Evolutionary conservation across 2,329 filamentous ascomycete species (phyloP), one percentile per base, ranked within the genome.

Genomic region (Penicillium sp.): DNA sequence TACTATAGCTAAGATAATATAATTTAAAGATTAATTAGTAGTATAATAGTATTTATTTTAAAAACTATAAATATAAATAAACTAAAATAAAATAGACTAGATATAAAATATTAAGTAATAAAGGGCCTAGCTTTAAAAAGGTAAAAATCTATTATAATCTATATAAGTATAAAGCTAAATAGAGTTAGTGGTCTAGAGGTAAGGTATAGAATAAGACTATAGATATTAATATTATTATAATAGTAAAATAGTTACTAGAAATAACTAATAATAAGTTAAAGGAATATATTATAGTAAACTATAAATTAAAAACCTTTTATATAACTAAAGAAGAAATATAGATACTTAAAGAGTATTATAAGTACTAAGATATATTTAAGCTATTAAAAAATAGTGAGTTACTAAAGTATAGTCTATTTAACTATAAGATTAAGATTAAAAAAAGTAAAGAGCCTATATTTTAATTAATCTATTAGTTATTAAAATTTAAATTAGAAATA

Each of bases 21-120:
- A 41, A 21, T 34, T 31, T 31, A 35, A 33, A 17, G 14, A 35
- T 46, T 21, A 18, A 41, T 7, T 35, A 35, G 14, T 18, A 19
- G 15, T 21, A 3, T 18, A 20, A 20, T 15, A 27, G 7, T 27
- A 34, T 33, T 17, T 29, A 25, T 14, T 32, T 36, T 37, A 41
- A 33, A 23, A 25, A 41, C n/a, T 45, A 31, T 29, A 33, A 26
- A 21, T 46, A 35, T 33, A 18, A 30, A 23, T 34, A 41, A 7
- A 37, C 15, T 38, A 30, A 19, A 33, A 26, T 14, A 5, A 36
- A 25, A 19, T 25, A 30, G 23, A 39, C 32, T 31, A n/a, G 13
- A n/a, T n/a, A n/a, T 19, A 31, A 36, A 14, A 14, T 34, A 27
- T 8, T 5, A 17, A 30, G 29, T 37, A 47, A 18, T 33, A 25